phyloP scores from a whole-genome alignment of 768 basidiomycete species.

The Boletus rubroflammeus region DNA sequence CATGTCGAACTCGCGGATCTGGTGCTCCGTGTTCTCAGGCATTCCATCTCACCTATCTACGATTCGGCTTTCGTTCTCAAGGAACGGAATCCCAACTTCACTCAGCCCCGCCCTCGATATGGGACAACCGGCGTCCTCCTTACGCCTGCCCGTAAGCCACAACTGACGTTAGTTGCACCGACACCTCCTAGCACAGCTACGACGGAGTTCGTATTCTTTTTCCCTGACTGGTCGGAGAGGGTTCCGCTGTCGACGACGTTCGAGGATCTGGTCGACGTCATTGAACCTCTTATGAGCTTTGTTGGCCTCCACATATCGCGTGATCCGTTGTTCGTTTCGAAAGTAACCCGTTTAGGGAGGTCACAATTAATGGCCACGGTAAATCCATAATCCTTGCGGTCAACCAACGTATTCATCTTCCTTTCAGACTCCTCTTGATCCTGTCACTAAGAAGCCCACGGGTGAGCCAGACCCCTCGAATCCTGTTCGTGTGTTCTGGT shows the following conservation, averaged over 20 bases:
- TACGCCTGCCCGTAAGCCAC: constrained; percentile 54
- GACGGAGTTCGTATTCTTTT: constrained; percentile 88
- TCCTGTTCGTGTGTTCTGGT: constrained; percentile 79
- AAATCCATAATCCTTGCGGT: constrained; percentile 12
- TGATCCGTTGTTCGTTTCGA: constrained; percentile 72
- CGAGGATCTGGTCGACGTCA: constrained; percentile 70
- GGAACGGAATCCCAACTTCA: constrained; percentile 60
- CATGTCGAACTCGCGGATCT: constrained; percentile 85
- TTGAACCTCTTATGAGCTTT: constrained; percentile 78
- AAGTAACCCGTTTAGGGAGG: constrained; percentile 76
- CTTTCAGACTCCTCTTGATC: constrained; percentile 47
- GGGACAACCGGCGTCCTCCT: constrained; percentile 51
- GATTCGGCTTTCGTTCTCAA: constrained; percentile 46
- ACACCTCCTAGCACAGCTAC: constrained; percentile 73
- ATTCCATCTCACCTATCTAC: constrained; percentile 70
- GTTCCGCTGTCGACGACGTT: constrained; percentile 61
- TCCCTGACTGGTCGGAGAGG: constrained; percentile 73
- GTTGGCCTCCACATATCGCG: constrained; percentile 79
- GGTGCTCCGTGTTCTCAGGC: constrained; percentile 68
- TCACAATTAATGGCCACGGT: constrained; percentile 57
- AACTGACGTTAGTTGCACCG: constrained; percentile 76
- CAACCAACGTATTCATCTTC: constrained; percentile 3
- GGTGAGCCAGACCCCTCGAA: constrained; percentile 53
- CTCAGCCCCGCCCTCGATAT: constrained; percentile 61
- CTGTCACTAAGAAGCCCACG: constrained; percentile 56